Percentiles rank a stretch among this genome's conserved stretches.
Conservation (phyloP, 1,139 yeast genomes). For the Pichia cactophila region DNA sequence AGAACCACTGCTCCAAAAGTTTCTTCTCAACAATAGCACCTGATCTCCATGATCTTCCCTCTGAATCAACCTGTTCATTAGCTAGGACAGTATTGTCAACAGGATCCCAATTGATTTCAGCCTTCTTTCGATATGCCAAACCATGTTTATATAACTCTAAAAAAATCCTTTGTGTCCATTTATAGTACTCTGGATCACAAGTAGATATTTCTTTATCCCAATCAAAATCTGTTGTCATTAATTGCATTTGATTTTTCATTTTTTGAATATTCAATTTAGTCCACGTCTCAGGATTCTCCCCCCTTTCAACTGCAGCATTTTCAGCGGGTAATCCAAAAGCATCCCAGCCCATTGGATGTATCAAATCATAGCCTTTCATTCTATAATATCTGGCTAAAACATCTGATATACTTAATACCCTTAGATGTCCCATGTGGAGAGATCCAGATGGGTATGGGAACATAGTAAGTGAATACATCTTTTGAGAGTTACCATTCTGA, state of each 20-base stretch:
- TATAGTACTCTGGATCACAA: conserved; percentile 79
- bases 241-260: conserved; percentile 76
- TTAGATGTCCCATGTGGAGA: conserved; percentile 85
- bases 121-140: conserved; percentile 74
- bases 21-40: conserved; percentile 89
- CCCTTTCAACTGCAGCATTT: conserved; percentile 89
- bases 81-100: conserved; percentile 90
- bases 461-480: conserved; percentile 73
- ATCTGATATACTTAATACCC: conserved; percentile 90
- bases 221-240: conserved; percentile 81
- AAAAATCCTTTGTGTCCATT: conserved; percentile 86
- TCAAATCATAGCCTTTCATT: conserved; percentile 66
- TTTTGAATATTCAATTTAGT: conserved; percentile 65
- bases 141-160: conserved; percentile 65
- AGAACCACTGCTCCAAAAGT: conserved; percentile 82
- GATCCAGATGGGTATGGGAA: conserved; percentile 95
- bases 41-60: conserved; percentile 93
- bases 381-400: conserved; percentile 71
- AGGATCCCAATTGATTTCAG: conserved; percentile 97
- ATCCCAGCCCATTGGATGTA: conserved; percentile 99
- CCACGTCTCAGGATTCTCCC: conserved; percentile 76
- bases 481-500: conserved; percentile 23
- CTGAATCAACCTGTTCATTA: conserved; percentile 88
- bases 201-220: conserved; percentile 93
- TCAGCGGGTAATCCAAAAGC: conserved; percentile 98